Percentiles rank a stretch among this genome's conserved stretches.
phyloP scores from a whole-genome alignment of 805 yeast genomes.

The Wickerhamomyces chaumierensis region DNA sequence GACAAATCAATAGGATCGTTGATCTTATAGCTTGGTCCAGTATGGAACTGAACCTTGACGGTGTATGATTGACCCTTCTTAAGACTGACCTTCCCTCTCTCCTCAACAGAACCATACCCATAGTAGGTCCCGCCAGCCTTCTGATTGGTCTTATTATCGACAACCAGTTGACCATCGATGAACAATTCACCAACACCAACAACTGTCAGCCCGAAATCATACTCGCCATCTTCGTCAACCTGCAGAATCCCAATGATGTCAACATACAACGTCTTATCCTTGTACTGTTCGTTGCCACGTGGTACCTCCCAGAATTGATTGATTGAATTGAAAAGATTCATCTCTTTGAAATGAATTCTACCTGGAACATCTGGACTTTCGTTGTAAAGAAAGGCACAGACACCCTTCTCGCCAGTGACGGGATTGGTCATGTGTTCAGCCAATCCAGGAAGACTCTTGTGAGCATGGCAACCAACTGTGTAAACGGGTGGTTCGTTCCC shows the following conservation, averaged over 20 bases:
- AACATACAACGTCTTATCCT: slow-evolving; percentile 26
- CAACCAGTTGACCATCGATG: slow-evolving; percentile 36
- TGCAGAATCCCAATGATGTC: slow-evolving; percentile 31
- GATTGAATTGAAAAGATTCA: slow-evolving; percentile 10
- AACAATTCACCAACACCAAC: slow-evolving; percentile 44
- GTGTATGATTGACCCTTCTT: slow-evolving; percentile 32
- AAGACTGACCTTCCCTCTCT: slow-evolving; percentile 22
- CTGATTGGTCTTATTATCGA: slow-evolving; percentile 45
- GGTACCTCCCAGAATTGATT: slow-evolving; percentile 15
- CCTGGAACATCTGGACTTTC: slow-evolving; percentile 9
- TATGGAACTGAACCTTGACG: slow-evolving; percentile 36
- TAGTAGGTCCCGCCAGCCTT: slow-evolving; percentile 37
- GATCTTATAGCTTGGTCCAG: slow-evolving; percentile 26
- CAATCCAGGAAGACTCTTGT: slow-evolving; percentile 22
- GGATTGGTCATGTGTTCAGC: slow-evolving; percentile 9
- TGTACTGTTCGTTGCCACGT: slow-evolving; percentile 6
- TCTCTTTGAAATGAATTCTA: slow-evolving; percentile 20
- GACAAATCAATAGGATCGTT: slow-evolving; percentile 10
- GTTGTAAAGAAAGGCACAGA: slow-evolving; percentile 13
- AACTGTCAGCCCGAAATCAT: slow-evolving; percentile 40
- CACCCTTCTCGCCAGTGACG: slow-evolving; percentile 14
- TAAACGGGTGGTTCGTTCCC: slow-evolving; percentile 13
- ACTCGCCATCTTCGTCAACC: slow-evolving; percentile 34
- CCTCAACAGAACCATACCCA: slow-evolving; percentile 43
- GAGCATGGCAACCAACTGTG: slow-evolving; percentile 25